Evolutionary conservation across 108 stramenopile species (phyloP).

Genomic region (Pseudonitzschia multistriata): DNA sequence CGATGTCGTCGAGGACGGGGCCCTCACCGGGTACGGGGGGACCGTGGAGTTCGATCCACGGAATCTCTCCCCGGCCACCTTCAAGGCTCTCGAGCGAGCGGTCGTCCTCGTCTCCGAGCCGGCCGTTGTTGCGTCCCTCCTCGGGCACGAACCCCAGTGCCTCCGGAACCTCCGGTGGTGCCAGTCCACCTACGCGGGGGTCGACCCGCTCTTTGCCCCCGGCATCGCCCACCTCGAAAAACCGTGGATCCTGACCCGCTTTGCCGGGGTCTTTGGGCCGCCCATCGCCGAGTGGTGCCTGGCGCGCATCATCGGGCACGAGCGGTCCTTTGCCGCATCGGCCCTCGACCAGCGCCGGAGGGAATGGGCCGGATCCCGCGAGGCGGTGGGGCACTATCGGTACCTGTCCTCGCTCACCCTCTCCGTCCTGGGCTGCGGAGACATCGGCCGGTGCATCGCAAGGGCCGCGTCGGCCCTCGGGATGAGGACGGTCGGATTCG

Average conservation of each 20-base stretch:
- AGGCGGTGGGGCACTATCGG: conserved; percentile 36
- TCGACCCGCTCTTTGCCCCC: conserved; percentile 40
- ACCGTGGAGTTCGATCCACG: conserved; percentile 43
- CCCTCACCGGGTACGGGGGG: conserved; percentile 42
- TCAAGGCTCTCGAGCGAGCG: conserved; percentile 23
- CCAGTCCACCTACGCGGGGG: conserved; percentile 58
- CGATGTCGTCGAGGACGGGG: background rate
- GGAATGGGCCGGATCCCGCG: conserved; percentile 40
- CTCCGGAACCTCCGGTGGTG: conserved; percentile 39
- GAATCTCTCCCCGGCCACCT: conserved; percentile 17
- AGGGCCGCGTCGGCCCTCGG: conserved; percentile 40
- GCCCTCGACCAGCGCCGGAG: conserved; percentile 33
- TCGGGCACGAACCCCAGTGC: conserved; percentile 14
- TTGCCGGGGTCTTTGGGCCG: conserved; percentile 53
- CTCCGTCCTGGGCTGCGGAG: conserved; percentile 48
- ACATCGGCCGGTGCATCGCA: conserved; percentile 51
- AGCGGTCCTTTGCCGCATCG: conserved; percentile 41
- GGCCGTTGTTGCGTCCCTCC: conserved; percentile 35
- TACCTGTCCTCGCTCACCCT: conserved; percentile 47
- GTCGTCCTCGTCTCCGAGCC: conserved; percentile 53
- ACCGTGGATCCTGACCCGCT: conserved; percentile 36
- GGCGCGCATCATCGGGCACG: conserved; percentile 53
- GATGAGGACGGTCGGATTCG: conserved; percentile 46
- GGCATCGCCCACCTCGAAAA: background rate
- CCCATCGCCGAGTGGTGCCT: conserved; percentile 60